Evolutionary conservation across 1,284 basidiomycete genomes (phyloP), one percentile per base, ranked within the genome.

Genomic region (Fomitiporia mediterranea): DNA sequence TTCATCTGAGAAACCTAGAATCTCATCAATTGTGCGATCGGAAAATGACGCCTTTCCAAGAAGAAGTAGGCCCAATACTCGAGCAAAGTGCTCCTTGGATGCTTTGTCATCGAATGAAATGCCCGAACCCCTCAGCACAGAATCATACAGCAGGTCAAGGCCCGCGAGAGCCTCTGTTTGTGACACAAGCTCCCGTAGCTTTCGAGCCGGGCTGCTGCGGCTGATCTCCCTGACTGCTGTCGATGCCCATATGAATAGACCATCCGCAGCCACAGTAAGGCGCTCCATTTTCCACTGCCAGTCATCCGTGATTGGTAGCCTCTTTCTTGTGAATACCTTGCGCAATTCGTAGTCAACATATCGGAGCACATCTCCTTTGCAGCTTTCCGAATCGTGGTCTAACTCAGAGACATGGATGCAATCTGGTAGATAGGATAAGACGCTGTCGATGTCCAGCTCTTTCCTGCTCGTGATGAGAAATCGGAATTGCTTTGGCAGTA

Each of bases 241-340:
- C 28, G 43, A 19, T 46, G 43, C 43, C 43, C 43, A 46, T 46
- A 46, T 46, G 21, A 46, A 46, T 3, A 46, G 3, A 23, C 43
- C 43, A 17, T 23, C 21, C 6, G 43, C 43, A 25, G 43, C 43
- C 27, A 23, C 43, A 11, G 21, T 11, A 25, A 46, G 21, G 6
- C 19, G 21, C 15, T 25, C 8, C 9, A 46, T 46, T 3, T 15
- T 28, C 43, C 43, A 46, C 15, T 6, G 11, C 43, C 43, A 46
- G 5, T 23, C 40, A 6, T 15, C 43, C 7, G 43, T n/a, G 15
- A 43, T 23, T 19, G 7, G 19, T 23, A 25, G 21, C 28, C 21
- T 15, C 4, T 7, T 25, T 15, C 13, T 46, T 23, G 8, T 46
- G 19, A 34, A 6, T 34, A 34, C 13, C 7, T 34, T 34, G 32